phyloP scores from a whole-genome alignment of 768 basidiomycete species.

The Leccinellum albellum region DNA sequence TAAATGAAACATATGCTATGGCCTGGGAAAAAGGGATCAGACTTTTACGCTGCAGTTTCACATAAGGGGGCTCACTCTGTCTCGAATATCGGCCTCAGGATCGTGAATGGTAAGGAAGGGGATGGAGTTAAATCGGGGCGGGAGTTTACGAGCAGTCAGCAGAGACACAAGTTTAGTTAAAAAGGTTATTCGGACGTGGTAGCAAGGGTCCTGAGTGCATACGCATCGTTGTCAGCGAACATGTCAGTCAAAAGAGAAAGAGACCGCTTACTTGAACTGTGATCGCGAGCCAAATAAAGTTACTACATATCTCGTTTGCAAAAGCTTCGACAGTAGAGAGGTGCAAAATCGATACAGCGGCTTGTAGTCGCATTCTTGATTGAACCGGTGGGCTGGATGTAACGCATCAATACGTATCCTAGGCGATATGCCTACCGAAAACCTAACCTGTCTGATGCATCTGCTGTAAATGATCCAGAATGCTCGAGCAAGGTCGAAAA shows the following conservation, averaged over 20 bases:
- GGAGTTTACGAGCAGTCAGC: slow-evolving; percentile 60
- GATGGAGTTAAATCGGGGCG: slow-evolving; percentile 73
- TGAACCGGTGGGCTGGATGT: slow-evolving; percentile 52
- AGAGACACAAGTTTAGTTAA: slow-evolving; percentile 68
- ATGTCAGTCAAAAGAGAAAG: not conserved
- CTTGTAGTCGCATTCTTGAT: slow-evolving; percentile 79
- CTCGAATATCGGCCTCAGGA: slow-evolving; percentile 78
- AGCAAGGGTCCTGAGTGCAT: slow-evolving; percentile 71
- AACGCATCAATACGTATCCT: slow-evolving; percentile 10
- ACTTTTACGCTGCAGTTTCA: not conserved
- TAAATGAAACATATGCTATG: slow-evolving; percentile 49
- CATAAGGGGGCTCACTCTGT: slow-evolving; percentile 43
- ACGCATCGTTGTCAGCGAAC: not conserved
- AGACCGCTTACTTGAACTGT: slow-evolving; percentile 60
- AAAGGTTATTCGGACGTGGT: slow-evolving; percentile 77
- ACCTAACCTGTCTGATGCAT: slow-evolving; percentile 47
- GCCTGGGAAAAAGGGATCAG: slow-evolving; percentile 40
- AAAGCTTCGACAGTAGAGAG: slow-evolving; percentile 60
- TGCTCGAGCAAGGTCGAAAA: slow-evolving; percentile 66
- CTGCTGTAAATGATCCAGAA: slow-evolving; percentile 62
- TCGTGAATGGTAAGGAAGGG: slow-evolving; percentile 90
- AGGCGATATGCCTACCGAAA: not conserved
- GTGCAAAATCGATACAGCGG: slow-evolving; percentile 76
- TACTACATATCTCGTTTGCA: slow-evolving; percentile 49
- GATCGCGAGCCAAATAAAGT: slow-evolving; percentile 69